phyloP scores from a whole-genome alignment of 2,329 filamentous ascomycete species.

The Diaporthe sp. region DNA sequence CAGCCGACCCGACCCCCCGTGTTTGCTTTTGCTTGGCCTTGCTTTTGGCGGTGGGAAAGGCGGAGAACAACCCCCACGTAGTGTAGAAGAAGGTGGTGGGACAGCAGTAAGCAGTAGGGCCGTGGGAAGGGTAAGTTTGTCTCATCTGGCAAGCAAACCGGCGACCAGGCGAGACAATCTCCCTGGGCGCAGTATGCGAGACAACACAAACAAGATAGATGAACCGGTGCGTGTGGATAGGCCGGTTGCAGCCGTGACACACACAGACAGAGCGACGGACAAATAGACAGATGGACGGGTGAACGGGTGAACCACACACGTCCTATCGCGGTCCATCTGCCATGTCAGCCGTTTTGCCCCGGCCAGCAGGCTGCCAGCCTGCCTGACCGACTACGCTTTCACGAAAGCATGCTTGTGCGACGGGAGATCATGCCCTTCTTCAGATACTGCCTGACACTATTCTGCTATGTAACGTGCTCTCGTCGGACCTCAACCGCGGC shows the following conservation, averaged over 20 bases:
- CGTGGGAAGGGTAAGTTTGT: slow-evolving; percentile 28
- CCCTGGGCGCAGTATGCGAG: slow-evolving; percentile 11
- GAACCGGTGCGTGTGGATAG: not conserved
- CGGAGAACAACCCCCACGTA: not conserved
- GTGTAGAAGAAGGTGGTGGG: slow-evolving; percentile 5
- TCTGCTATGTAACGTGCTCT: slow-evolving; percentile 19
- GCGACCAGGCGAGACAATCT: slow-evolving; percentile 12
- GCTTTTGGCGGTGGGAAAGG: not conserved
- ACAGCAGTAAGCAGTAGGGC: slow-evolving; percentile 13
- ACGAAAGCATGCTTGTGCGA: slow-evolving; percentile 14
- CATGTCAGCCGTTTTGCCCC: not conserved
- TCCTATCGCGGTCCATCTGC: not conserved
- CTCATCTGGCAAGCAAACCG: not conserved
- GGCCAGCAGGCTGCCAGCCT: not conserved
- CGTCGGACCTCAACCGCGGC: slow-evolving; percentile 4
- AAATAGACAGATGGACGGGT: not conserved
- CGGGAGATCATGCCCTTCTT: slow-evolving; percentile 2
- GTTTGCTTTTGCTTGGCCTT: slow-evolving; percentile 10
- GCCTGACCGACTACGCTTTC: not conserved
- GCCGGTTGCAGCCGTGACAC: slow-evolving; percentile 9
- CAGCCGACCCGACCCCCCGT: slow-evolving; percentile 1
- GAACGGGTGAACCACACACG: not conserved
- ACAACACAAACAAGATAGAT: not conserved
- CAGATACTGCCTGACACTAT: not conserved
- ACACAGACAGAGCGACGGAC: not conserved